A percentile compares a stretch with the other conserved stretches of the same genome.
These are phyloP conservation scores for Erythrophleum ivorense DNA, from an alignment of 331 rosid species.

Conservation along the genomic window DNA sequence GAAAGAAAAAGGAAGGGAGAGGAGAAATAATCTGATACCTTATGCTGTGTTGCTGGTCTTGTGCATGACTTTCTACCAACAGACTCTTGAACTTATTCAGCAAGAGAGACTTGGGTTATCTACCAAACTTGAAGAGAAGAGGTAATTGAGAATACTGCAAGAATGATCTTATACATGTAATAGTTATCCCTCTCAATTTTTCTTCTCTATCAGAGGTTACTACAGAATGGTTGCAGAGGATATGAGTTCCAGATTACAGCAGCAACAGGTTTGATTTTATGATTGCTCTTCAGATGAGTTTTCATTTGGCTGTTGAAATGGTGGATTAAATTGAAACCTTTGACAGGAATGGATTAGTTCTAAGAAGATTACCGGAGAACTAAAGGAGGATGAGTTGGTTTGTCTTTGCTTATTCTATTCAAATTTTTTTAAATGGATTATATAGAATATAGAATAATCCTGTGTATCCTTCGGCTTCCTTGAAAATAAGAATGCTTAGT, in stretches of 20 bases:
- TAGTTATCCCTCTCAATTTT: constrained; percentile 40
- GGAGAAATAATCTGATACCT: constrained; percentile 32
- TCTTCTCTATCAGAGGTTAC: constrained; percentile 57
- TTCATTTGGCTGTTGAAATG: constrained; percentile 27
- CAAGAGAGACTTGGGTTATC: constrained; percentile 73
- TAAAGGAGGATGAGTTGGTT: constrained; percentile 56
- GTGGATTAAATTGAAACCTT: constrained; percentile 38
- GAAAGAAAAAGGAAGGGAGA: neutral
- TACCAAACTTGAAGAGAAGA: constrained; percentile 64
- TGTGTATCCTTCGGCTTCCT: neutral
- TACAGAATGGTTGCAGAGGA: constrained; percentile 60
- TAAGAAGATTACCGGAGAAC: constrained; percentile 47
- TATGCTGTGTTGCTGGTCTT: constrained; percentile 39
- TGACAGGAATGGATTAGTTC: constrained; percentile 66
- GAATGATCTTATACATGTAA: constrained; percentile 5
- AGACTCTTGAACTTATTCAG: constrained; percentile 78
- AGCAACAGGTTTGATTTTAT: constrained; percentile 65
- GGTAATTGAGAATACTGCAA: constrained; percentile 56
- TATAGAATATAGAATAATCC: constrained; percentile 12
- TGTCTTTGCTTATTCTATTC: constrained; percentile 11
- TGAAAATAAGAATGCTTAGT: constrained; percentile 16
- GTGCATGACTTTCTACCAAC: constrained; percentile 40
- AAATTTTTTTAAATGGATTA: neutral
- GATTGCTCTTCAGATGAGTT: constrained; percentile 27
- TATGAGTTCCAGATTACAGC: constrained; percentile 58